phyloP scores from a whole-genome alignment of 805 yeast species.

The Candida alai region DNA sequence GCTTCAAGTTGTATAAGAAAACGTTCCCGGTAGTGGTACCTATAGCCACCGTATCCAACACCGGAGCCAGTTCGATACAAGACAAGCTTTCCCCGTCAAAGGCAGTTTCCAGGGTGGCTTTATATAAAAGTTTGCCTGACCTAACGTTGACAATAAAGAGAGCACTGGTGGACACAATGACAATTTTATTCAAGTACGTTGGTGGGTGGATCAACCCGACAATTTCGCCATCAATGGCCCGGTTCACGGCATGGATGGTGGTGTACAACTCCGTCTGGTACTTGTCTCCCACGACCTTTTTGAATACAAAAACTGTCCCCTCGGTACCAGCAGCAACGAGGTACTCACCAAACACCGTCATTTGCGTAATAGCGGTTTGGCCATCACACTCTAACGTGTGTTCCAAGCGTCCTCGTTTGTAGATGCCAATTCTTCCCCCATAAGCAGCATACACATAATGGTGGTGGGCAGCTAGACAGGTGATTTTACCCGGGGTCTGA shows the following conservation, averaged over 20 bases:
- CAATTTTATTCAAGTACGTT: slow-evolving; percentile 85
- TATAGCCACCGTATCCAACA: slow-evolving; percentile 73
- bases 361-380: slow-evolving; percentile 26
- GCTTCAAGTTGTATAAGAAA: slow-evolving; percentile 61
- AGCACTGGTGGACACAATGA: slow-evolving; percentile 69
- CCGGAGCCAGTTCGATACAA: slow-evolving; percentile 80
- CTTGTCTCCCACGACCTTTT: slow-evolving; percentile 41
- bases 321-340: slow-evolving; percentile 49
- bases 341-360: slow-evolving; percentile 74
- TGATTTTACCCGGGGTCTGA: slow-evolving; percentile 68
- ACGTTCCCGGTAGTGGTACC: slow-evolving; percentile 72
- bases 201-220: slow-evolving; percentile 77
- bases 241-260: slow-evolving; percentile 45
- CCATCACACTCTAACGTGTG: slow-evolving; percentile 29
- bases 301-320: slow-evolving; percentile 51
- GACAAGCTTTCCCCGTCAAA: slow-evolving; percentile 45
- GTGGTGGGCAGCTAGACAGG: slow-evolving; percentile 71
- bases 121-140: slow-evolving; percentile 67
- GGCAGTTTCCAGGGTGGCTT: slow-evolving; percentile 36
- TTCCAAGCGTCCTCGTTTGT: slow-evolving; percentile 73
- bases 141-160: slow-evolving; percentile 68
- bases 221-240: slow-evolving; percentile 66
- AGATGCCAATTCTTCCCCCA: slow-evolving; percentile 70
- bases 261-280: slow-evolving; percentile 67
- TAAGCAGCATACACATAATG: slow-evolving; percentile 80